Percentiles rank a stretch among this genome's conserved stretches.
Conservation (phyloP, 352 stramenopile genomes). For the Pythium rishiriense region DNA sequence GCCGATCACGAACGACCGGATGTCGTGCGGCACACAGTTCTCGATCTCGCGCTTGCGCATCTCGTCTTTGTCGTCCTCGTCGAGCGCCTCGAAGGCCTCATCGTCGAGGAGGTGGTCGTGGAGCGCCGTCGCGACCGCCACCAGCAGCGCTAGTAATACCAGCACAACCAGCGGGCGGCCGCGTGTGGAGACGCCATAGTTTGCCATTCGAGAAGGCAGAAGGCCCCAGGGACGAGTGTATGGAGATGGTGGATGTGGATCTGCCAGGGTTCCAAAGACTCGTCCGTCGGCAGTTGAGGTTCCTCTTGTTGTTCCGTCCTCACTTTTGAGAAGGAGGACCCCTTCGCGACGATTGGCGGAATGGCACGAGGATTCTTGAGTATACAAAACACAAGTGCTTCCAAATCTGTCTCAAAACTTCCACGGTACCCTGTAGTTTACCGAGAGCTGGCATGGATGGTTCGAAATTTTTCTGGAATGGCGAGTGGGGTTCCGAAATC, state of each 20-base stretch:
- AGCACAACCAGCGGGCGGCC: background rate
- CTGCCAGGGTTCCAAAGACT: background rate
- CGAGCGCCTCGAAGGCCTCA: conserved; percentile 38
- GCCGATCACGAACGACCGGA: conserved; percentile 67
- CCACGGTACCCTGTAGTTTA: conserved; percentile 11
- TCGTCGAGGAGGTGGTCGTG: conserved; percentile 44
- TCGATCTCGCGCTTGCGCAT: conserved; percentile 82
- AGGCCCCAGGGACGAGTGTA: background rate
- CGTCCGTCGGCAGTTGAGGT: conserved; percentile 1
- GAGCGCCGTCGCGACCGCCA: conserved; percentile 7
- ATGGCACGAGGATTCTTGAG: conserved; percentile 14
- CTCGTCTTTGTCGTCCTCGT: conserved; percentile 52
- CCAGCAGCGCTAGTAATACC: conserved; percentile 19
- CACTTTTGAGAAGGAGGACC: background rate
- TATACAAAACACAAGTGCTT: conserved; percentile 20
- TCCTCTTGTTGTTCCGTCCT: background rate
- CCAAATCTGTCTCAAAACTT: conserved; percentile 9
- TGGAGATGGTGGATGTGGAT: background rate
- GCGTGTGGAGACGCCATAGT: background rate
- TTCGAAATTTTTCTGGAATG: conserved; percentile 13
- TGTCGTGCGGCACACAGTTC: conserved; percentile 84
- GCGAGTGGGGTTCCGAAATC: conserved; percentile 17
- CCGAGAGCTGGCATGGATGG: background rate
- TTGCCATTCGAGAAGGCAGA: background rate
- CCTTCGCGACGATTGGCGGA: conserved; percentile 13